Evolutionary conservation across 1,284 basidiomycete genomes (phyloP), one percentile per base, ranked within the genome.

Genomic region (Trichosporon sp.): DNA sequence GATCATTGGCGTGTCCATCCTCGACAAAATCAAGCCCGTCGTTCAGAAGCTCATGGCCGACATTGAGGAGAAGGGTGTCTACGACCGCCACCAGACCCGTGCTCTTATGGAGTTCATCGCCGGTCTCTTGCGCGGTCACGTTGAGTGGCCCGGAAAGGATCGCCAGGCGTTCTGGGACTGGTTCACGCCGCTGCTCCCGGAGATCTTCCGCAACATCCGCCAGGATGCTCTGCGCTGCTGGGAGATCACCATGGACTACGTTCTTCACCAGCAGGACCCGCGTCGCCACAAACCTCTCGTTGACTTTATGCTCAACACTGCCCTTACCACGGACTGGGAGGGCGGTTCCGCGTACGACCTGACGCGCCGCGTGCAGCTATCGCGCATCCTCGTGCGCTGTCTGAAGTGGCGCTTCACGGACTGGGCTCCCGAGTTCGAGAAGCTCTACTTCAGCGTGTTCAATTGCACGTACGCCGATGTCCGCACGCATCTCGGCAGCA

Each of bases 11-110:
- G 65, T 73, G 4, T 67, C 71, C 2, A 71, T 81, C 2, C 78
- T 84, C 40, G 75, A 80, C 37, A 73, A 76, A 31, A 72, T 82
- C 67, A 74, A 70, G 38, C 79, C 79, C 0, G 78, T 84, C 64
- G 71, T 84, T 37, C 79, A 81, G 16, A 74, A 68, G 31, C 78
- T 80, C 59, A 72, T 84, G 26, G 67, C 76, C 4, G 83, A 83
- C 46, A 82, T 81, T 75, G 82, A 79, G 12, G 48, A 54, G 66
- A 83, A 75, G 63, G 83, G 80, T 74, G 77, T 80, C 8, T 80
- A 80, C 40, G 93, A 98, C 80, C 92, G 94, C 70, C 96, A 94
- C 86, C 93, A 94, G 84, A 95, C 96, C 79, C 89, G 96, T 38
- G 94, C 94, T 26, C 91, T 91, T 6, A 93, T 91, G 67, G 96